phyloP scores from a whole-genome alignment of 2,329 filamentous ascomycete species.

The Westerdykella ornata region DNA sequence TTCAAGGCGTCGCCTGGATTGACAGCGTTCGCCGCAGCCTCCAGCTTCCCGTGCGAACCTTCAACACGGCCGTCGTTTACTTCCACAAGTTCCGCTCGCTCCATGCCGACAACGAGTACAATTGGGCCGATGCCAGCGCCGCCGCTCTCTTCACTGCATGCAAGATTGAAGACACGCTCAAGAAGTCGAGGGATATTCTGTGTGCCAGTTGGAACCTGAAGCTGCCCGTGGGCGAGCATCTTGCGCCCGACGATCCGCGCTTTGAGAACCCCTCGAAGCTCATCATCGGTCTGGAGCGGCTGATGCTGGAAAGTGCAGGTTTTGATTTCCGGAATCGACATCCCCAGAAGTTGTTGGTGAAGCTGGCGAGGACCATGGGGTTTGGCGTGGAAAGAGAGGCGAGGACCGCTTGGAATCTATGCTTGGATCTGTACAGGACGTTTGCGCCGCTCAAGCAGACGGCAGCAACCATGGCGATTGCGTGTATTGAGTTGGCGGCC shows the following conservation, averaged over 20 bases:
- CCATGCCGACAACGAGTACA: conserved; percentile 80
- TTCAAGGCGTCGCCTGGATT: conserved; percentile 85
- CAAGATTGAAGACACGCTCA: conserved; percentile 96
- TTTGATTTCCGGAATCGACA: conserved; percentile 92
- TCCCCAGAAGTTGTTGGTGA: conserved; percentile 77
- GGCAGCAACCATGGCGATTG: conserved; percentile 76
- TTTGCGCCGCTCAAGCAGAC: conserved; percentile 88
- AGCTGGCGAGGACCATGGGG: conserved; percentile 60
- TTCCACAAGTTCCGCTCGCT: conserved; percentile 89
- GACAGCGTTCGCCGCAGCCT: conserved; percentile 74
- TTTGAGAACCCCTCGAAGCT: conserved; percentile 74
- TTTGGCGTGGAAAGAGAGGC: conserved; percentile 53
- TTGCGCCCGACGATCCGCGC: conserved; percentile 73
- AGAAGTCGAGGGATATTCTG: conserved; percentile 90
- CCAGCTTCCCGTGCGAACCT: conserved; percentile 81
- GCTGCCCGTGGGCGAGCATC: conserved; percentile 57
- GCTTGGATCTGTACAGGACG: conserved; percentile 85
- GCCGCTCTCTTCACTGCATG: conserved; percentile 87
- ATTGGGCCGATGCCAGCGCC: conserved; percentile 75
- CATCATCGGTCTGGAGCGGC: conserved; percentile 81
- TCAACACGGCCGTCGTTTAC: conserved; percentile 83
- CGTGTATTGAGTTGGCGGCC: conserved; percentile 72
- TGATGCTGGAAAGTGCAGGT: conserved; percentile 85
- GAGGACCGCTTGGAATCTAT: conserved; percentile 69
- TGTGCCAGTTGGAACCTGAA: conserved; percentile 86